Evolutionary conservation across 805 yeast genomes (phyloP).

Genomic region (Saccharomyces paradoxus): DNA sequence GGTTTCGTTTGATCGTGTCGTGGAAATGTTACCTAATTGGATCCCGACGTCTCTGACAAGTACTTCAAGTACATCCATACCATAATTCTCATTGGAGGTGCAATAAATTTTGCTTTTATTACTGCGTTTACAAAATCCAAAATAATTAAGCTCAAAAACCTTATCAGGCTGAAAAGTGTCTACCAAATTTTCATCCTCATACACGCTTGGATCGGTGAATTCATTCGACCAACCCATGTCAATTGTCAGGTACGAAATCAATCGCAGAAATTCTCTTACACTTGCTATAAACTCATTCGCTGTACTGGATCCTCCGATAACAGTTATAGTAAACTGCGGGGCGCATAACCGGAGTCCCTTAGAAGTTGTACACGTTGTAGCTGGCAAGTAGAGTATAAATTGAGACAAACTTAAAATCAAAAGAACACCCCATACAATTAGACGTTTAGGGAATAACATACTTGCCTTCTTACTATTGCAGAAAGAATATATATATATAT

Average conservation of each 20-base stretch:
- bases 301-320: conserved; percentile 16
- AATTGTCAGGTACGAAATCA: conserved; percentile 24
- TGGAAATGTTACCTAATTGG: conserved; percentile 20
- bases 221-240: conserved; percentile 23
- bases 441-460: conserved; percentile 11
- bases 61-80: conserved; percentile 22
- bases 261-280: conserved; percentile 19
- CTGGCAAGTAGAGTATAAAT: conserved; percentile 19
- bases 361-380: conserved; percentile 17
- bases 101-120: conserved; percentile 14
- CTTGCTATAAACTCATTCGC: conserved; percentile 19
- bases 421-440: conserved; percentile 15
- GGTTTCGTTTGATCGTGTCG: conserved; percentile 13
- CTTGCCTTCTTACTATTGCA: not conserved
- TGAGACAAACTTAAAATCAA: conserved; percentile 12
- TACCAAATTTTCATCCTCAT: conserved; percentile 23
- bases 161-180: conserved; percentile 19
- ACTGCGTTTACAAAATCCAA: conserved; percentile 24
- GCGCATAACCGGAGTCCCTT: conserved; percentile 16
- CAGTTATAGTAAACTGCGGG: conserved; percentile 22
- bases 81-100: conserved; percentile 12
- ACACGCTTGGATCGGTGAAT: conserved; percentile 9
- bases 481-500: not conserved
- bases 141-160: conserved; percentile 18
- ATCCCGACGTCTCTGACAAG: conserved; percentile 27